phyloP scores from a whole-genome alignment of 2,329 filamentous ascomycete genomes.

The Claviceps sp. region DNA sequence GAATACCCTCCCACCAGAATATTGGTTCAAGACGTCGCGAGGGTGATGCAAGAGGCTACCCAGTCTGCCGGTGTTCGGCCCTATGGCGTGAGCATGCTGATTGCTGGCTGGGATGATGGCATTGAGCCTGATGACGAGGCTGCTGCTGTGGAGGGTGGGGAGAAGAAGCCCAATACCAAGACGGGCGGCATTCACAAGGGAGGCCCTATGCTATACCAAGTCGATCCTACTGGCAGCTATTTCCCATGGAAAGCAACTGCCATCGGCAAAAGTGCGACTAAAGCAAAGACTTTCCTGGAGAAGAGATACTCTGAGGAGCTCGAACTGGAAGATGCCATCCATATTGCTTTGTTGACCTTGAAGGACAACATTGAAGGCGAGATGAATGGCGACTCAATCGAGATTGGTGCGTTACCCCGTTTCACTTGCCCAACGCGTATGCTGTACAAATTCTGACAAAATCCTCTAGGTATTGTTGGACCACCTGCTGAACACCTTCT shows the following conservation, averaged over 20 bases:
- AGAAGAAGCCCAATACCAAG: constrained; percentile 68
- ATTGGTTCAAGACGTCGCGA: constrained; percentile 94
- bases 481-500: constrained; percentile 87
- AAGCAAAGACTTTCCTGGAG: constrained; percentile 97
- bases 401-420: constrained; percentile 58
- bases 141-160: constrained; percentile 43
- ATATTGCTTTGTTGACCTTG: constrained; percentile 90
- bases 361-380: constrained; percentile 99
- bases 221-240: constrained; percentile 96
- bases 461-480: constrained; percentile 68
- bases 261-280: constrained; percentile 96
- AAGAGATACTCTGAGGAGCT: constrained; percentile 97
- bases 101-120: constrained; percentile 96
- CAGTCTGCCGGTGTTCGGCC: constrained; percentile 95
- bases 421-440: neutral
- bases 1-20: constrained; percentile 99
- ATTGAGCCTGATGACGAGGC: constrained; percentile 71
- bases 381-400: constrained; percentile 97
- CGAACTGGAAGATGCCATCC: constrained; percentile 94
- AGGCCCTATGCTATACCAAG: constrained; percentile 94
- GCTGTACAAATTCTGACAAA: neutral
- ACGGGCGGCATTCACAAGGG: constrained; percentile 93
- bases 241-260: constrained; percentile 99
- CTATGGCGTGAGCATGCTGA: constrained; percentile 88
- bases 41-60: constrained; percentile 97